phyloP scores from a whole-genome alignment of 208 protist species.

The Crithidia thermophila region DNA sequence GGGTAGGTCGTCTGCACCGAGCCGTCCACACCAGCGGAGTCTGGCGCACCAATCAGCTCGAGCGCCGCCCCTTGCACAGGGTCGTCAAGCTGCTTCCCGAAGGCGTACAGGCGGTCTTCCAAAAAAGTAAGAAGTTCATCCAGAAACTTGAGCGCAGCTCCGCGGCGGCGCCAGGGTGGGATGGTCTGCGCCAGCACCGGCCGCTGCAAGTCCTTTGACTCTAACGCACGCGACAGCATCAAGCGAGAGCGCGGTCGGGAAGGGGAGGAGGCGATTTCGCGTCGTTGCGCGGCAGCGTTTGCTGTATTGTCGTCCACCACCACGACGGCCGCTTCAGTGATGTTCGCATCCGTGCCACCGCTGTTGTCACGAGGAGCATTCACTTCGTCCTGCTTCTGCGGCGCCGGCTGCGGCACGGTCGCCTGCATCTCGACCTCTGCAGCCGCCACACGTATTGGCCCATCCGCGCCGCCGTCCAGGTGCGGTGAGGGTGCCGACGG shows the following conservation, averaged over 20 bases:
- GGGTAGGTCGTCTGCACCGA: constrained; percentile 33
- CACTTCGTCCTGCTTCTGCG: too few relatives aligned
- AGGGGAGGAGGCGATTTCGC: not conserved
- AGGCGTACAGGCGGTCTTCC: constrained; percentile 28
- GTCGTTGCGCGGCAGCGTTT: not conserved
- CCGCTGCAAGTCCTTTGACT: constrained; percentile 30
- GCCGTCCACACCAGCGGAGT: constrained; percentile 53
- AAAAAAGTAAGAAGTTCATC: constrained; percentile 39
- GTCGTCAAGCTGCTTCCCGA: constrained; percentile 35
- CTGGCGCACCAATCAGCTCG: constrained; percentile 37
- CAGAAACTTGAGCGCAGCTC: constrained; percentile 36
- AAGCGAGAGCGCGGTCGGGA: not conserved
- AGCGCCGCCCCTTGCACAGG: constrained; percentile 8
- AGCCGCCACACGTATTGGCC: too few relatives aligned
- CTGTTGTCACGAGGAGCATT: too few relatives aligned
- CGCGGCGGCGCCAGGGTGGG: constrained; percentile 57
- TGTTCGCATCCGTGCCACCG: too few relatives aligned
- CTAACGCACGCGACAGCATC: constrained; percentile 18
- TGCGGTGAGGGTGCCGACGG: not conserved
- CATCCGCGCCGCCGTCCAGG: not conserved
- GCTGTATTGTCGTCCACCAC: not conserved
- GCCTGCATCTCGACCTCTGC: constrained; percentile 8
- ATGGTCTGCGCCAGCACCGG: constrained; percentile 44
- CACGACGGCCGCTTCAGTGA: not conserved
- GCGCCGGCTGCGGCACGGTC: not conserved